These are phyloP conservation scores for Cyathus striatus DNA, from an alignment of 768 basidiomycete species.

Conservation along the genomic window DNA sequence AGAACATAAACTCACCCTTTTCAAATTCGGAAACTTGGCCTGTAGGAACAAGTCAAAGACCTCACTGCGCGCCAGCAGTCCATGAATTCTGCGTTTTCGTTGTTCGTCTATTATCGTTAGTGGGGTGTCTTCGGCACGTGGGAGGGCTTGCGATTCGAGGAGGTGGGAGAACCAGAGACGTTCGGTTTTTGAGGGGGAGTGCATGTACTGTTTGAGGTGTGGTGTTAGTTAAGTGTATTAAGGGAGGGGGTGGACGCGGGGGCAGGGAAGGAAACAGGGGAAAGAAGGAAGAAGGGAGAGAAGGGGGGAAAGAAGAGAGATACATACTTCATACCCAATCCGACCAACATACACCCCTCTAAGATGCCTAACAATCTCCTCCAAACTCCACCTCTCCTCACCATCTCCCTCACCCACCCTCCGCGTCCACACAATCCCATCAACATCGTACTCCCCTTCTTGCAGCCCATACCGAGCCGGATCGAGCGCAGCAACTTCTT, in stretches of 20 bases:
- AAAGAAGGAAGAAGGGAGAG: no score
- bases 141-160: slow-evolving; percentile 58
- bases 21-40: slow-evolving; percentile 83
- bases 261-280: no score
- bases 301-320: slow-evolving; percentile 1
- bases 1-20: slow-evolving; percentile 38
- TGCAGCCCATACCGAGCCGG: slow-evolving; percentile 71
- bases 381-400: slow-evolving; percentile 57
- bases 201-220: slow-evolving; percentile 55
- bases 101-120: slow-evolving; percentile 20
- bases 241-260: no score
- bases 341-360: slow-evolving; percentile 74
- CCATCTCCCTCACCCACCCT: slow-evolving; percentile 27
- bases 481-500: slow-evolving; percentile 71
- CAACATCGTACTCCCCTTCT: slow-evolving; percentile 49
- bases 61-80: slow-evolving; percentile 70
- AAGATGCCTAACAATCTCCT: slow-evolving; percentile 66
- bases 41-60: slow-evolving; percentile 83
- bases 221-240: no score
- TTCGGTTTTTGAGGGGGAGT: slow-evolving; percentile 81
- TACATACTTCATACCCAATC: slow-evolving; percentile 76
- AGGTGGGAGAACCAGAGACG: slow-evolving; percentile 86
- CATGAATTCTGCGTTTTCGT: slow-evolving; percentile 56
- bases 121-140: slow-evolving; percentile 26
- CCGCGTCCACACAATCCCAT: slow-evolving; percentile 79